These are phyloP conservation scores for Arthonia radiata DNA, from an alignment of 495 filamentous ascomycete genomes.

Conservation along the genomic window DNA sequence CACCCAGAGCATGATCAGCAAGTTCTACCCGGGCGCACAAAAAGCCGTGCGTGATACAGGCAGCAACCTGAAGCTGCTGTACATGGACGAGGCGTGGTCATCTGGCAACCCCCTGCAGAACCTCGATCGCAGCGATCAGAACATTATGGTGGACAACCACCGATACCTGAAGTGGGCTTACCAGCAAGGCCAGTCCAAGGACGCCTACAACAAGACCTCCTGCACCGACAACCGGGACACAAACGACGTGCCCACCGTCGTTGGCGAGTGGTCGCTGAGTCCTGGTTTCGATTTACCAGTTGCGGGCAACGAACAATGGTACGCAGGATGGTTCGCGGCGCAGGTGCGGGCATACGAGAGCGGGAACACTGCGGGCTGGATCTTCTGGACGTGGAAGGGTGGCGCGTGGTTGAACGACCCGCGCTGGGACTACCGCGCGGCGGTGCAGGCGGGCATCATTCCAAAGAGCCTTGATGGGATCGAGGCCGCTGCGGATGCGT, in stretches of 20 bases:
- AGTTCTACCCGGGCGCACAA: slow-evolving; percentile 25
- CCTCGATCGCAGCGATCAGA: slow-evolving; percentile 16
- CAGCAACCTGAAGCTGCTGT: slow-evolving; percentile 18
- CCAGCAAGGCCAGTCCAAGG: slow-evolving; percentile 15
- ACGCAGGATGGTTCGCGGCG: slow-evolving; percentile 32
- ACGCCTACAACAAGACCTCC: slow-evolving; percentile 21
- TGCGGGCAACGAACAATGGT: slow-evolving; percentile 22
- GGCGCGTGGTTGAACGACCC: slow-evolving; percentile 27
- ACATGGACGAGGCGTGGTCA: slow-evolving; percentile 29
- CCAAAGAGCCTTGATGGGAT: slow-evolving; percentile 17
- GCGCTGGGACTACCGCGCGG: slow-evolving; percentile 29
- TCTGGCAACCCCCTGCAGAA: slow-evolving; percentile 22
- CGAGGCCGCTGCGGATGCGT: no score
- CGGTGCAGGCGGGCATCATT: slow-evolving; percentile 23
- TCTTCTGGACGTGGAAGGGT: slow-evolving; percentile 40
- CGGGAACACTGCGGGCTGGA: slow-evolving; percentile 26
- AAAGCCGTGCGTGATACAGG: slow-evolving; percentile 21
- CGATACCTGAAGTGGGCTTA: slow-evolving; percentile 29
- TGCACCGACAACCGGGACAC: slow-evolving; percentile 23
- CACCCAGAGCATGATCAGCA: slow-evolving; percentile 12
- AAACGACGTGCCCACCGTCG: slow-evolving; percentile 22
- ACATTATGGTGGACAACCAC: slow-evolving; percentile 27
- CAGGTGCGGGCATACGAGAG: slow-evolving; percentile 32
- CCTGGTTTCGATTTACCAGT: slow-evolving; percentile 19
- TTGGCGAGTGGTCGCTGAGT: slow-evolving; percentile 32